phyloP scores from a whole-genome alignment of 2,329 filamentous ascomycete species.

The Neospermospora avenae region DNA sequence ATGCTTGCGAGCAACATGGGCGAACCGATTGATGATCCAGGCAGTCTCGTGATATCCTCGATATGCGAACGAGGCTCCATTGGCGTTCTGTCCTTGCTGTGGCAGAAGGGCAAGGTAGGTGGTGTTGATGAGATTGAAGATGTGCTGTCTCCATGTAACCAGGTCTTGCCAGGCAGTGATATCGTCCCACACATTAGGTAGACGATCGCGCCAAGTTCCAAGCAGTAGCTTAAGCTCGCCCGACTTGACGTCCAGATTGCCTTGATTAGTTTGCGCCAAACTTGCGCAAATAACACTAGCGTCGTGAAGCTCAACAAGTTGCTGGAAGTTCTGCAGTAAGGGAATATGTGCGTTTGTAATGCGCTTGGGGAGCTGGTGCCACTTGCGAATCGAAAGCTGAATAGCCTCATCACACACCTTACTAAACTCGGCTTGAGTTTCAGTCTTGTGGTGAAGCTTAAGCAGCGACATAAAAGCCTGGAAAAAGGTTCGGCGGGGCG shows the following conservation, averaged over 20 bases:
- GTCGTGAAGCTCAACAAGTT: slow-evolving; percentile 94
- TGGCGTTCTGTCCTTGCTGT: slow-evolving; percentile 73
- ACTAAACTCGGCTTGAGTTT: slow-evolving; percentile 76
- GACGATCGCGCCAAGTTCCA: slow-evolving; percentile 89
- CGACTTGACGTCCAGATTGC: slow-evolving; percentile 89
- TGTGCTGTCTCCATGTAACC: slow-evolving; percentile 99
- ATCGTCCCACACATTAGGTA: slow-evolving; percentile 98
- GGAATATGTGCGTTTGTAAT: slow-evolving; percentile 96
- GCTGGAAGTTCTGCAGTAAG: slow-evolving; percentile 94
- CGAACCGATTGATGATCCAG: slow-evolving; percentile 99
- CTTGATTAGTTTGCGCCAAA: slow-evolving; percentile 75
- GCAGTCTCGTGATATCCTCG: slow-evolving; percentile 97
- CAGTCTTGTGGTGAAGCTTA: slow-evolving; percentile 88
- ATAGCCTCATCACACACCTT: slow-evolving; percentile 95
- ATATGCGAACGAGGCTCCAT: slow-evolving; percentile 92
- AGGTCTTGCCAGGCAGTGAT: slow-evolving; percentile 99
- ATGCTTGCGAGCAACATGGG: slow-evolving; percentile 95
- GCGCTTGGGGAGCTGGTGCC: slow-evolving; percentile 93
- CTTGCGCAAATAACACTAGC: slow-evolving; percentile 95
- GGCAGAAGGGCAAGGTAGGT: slow-evolving; percentile 87
- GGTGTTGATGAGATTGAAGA: slow-evolving; percentile 94
- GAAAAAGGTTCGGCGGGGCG: slow-evolving; percentile 91
- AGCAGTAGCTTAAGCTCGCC: slow-evolving; percentile 92
- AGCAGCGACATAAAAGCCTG: slow-evolving; percentile 96
- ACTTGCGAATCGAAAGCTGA: slow-evolving; percentile 94